Conservation (phyloP, 1,139 yeast species). For the Suhomyces taliae region DNA sequence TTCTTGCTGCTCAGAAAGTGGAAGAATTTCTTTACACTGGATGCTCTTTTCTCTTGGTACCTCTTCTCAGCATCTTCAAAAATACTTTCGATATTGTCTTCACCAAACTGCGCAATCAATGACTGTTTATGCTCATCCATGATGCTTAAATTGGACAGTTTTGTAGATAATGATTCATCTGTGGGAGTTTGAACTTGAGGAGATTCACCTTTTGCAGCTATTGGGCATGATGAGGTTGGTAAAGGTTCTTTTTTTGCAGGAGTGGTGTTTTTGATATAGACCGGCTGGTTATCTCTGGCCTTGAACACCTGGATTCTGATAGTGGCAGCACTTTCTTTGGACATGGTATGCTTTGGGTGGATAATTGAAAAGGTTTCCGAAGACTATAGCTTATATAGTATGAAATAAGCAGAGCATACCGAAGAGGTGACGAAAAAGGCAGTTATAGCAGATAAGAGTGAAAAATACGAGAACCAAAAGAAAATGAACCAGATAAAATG, state of each 20-base stretch:
- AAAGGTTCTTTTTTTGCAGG: no score
- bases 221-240: neutral
- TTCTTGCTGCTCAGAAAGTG: neutral
- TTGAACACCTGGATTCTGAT: neutral
- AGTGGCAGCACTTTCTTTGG: neutral
- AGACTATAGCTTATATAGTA: no score
- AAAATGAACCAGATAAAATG: no score
- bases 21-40: neutral
- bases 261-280: no score
- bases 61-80: slow-evolving; percentile 2
- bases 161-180: no score
- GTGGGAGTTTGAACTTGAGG: no score
- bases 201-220: no score
- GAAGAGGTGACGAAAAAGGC: no score
- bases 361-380: no score
- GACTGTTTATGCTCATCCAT: neutral
- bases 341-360: neutral
- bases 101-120: slow-evolving; percentile 4
- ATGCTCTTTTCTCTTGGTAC: neutral
- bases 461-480: no score
- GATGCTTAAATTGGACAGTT: neutral
- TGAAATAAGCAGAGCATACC: no score
- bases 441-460: no score
- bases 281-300: neutral
- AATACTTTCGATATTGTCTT: neutral